Evolutionary conservation across 495 filamentous ascomycete species (phyloP).

Genomic region (Aspergillus sclerotiicarbonarius): DNA sequence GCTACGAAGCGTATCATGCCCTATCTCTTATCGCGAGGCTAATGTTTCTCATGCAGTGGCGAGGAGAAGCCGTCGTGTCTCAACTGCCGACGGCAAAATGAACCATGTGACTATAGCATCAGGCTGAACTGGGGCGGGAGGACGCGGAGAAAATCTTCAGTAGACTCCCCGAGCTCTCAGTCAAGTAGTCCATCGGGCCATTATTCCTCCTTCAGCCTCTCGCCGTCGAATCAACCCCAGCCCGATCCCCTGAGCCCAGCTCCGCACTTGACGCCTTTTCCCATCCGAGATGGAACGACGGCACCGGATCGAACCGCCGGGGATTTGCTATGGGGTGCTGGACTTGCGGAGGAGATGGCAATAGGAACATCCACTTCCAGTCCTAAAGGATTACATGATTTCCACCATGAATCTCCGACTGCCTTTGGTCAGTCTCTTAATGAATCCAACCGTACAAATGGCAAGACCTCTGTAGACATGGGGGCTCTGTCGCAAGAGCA

Average conservation of each 20-base stretch:
- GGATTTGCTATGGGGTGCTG: slow-evolving; percentile 17
- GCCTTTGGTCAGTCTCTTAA: slow-evolving; percentile 24
- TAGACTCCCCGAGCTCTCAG: slow-evolving; percentile 37
- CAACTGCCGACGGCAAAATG: slow-evolving; percentile 74
- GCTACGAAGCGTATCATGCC: too few species aligned
- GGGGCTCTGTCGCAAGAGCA: slow-evolving; percentile 22
- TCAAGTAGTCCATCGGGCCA: slow-evolving; percentile 29
- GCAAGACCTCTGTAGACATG: slow-evolving; percentile 22
- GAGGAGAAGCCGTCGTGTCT: slow-evolving; percentile 76
- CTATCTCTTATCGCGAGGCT: slow-evolving; percentile 1
- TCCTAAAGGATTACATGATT: slow-evolving; percentile 28
- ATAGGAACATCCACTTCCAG: slow-evolving; percentile 21
- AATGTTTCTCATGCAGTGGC: slow-evolving; percentile 39
- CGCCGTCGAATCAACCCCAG: slow-evolving; percentile 15
- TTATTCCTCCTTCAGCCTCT: slow-evolving; percentile 20
- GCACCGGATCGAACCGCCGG: slow-evolving; percentile 11
- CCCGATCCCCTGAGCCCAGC: slow-evolving; percentile 3
- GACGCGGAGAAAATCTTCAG: slow-evolving; percentile 40
- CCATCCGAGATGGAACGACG: slow-evolving; percentile 5
- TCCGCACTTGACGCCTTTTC: slow-evolving; percentile 8
- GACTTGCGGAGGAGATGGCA: slow-evolving; percentile 15
- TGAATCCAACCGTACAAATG: slow-evolving; percentile 19
- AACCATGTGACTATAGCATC: slow-evolving; percentile 83
- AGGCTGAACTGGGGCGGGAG: slow-evolving; percentile 82
- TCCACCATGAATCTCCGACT: slow-evolving; percentile 26